Conservation (phyloP, 192 early-diverging fungal genomes). For the Rhizoclosmatium globosum region DNA sequence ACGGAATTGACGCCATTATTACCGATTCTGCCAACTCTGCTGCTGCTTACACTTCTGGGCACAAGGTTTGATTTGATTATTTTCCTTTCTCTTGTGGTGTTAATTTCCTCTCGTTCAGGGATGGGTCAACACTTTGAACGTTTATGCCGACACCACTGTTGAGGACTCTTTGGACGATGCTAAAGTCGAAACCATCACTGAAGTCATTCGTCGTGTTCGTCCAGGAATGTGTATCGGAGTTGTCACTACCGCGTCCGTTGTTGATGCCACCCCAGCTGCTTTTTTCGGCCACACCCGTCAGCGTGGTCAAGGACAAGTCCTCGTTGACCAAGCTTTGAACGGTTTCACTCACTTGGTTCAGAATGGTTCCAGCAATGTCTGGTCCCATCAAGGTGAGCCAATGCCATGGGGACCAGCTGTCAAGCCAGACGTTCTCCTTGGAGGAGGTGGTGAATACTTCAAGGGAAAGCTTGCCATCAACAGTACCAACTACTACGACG, state of each 20-base stretch:
- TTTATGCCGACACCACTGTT: conserved; percentile 68
- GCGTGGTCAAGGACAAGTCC: conserved; percentile 60
- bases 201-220: conserved; percentile 65
- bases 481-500: conserved; percentile 38
- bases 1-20: conserved; percentile 67
- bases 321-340: conserved; percentile 66
- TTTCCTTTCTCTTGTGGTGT: background rate
- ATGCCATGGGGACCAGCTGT: conserved; percentile 50
- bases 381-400: conserved; percentile 21
- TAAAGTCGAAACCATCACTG: conserved; percentile 67
- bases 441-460: conserved; percentile 71
- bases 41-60: conserved; percentile 65
- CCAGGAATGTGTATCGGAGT: conserved; percentile 71
- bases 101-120: conserved; percentile 49
- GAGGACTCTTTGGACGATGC: conserved; percentile 65
- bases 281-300: conserved; percentile 66
- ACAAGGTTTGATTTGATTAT: conserved; percentile 1
- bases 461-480: conserved; percentile 36
- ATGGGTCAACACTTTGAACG: conserved; percentile 63
- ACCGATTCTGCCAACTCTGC: conserved; percentile 81
- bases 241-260: conserved; percentile 66
- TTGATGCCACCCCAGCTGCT: conserved; percentile 74
- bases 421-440: conserved; percentile 68
- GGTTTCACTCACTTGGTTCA: conserved; percentile 39
- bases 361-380: conserved; percentile 10